Evolutionary conservation across 2,329 filamentous ascomycete genomes (phyloP).

Genomic region (Monosporascus sp.): DNA sequence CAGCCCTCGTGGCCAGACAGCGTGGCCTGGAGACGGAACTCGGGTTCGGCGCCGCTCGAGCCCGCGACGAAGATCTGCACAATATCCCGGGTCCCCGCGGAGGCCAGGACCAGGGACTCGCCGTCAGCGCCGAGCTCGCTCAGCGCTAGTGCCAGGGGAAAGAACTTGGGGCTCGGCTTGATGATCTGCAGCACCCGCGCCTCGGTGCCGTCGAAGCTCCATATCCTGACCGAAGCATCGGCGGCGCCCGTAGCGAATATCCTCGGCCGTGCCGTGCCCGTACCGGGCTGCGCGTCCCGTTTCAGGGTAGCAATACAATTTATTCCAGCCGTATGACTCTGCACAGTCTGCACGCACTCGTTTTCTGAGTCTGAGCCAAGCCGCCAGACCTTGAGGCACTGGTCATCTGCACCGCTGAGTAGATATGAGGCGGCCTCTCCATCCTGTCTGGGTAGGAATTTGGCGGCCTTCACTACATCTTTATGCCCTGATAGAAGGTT

Average conservation of each 20-base stretch:
- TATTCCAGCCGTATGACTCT: slow-evolving; percentile 68
- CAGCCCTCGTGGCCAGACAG: slow-evolving; percentile 90
- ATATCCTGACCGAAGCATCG: slow-evolving; percentile 68
- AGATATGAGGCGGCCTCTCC: slow-evolving; percentile 51
- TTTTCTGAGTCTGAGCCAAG: neutral
- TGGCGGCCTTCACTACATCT: slow-evolving; percentile 76
- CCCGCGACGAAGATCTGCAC: slow-evolving; percentile 73
- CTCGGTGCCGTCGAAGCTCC: slow-evolving; percentile 55
- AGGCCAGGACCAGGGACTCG: slow-evolving; percentile 64
- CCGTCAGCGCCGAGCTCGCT: slow-evolving; percentile 49
- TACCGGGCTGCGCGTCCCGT: slow-evolving; percentile 17
- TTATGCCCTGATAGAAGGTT: slow-evolving; percentile 70
- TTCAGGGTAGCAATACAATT: slow-evolving; percentile 58
- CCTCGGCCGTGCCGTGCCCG: slow-evolving; percentile 14
- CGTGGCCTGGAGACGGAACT: slow-evolving; percentile 70
- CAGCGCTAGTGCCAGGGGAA: slow-evolving; percentile 74
- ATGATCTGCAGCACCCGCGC: slow-evolving; percentile 64
- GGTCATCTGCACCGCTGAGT: slow-evolving; percentile 78
- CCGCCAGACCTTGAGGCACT: slow-evolving; percentile 69
- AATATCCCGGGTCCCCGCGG: slow-evolving; percentile 78
- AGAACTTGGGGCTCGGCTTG: slow-evolving; percentile 69
- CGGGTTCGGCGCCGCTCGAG: slow-evolving; percentile 25
- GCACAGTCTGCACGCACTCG: slow-evolving; percentile 47
- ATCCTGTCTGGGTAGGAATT: slow-evolving; percentile 58
- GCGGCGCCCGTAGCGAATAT: slow-evolving; percentile 72